Base-by-base conservation (phyloP, 768 basidiomycete genomes). In the Leccinum incarnatum region DNA sequence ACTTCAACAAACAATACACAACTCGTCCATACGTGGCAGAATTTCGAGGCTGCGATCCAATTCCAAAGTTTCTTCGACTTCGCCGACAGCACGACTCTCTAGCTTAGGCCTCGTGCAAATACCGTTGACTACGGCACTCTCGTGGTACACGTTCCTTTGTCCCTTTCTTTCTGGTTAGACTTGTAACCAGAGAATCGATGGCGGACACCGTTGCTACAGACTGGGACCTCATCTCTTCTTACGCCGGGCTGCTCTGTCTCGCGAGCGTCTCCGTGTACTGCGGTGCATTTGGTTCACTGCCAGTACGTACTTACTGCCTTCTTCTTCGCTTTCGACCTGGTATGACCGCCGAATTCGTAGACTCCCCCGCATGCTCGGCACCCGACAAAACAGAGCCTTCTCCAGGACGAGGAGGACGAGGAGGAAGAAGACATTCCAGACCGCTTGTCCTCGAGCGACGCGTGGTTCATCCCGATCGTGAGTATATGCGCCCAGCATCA, bases 401-500 rank as follows among this genome's bases (percentile, higher is more conserved):
- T 69, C 19, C 74, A 77, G 1, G 77, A 78, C 2, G 81, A 81
- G 8, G 84, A 80, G 1, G 79, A 81, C 0, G 80, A 81, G 1
- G 61, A 65, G 17, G 79, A 86, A 5, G 81, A 89, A 48, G 83
- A 84, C 10, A 62, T 78, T n/a, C 65, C 76, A 2, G 85, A 86
- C 53, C 79, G 83, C 27, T 68, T 92, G 73, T 84, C 89, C 2
- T 79, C 86, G 4, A 74, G 71, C 32, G 89, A 92, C 57, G 90
- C 88, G 21, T 89, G 85, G 83, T 65, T 89, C 25, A 89, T 92
- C 63, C 90, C 90, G 21, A 75, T 92, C 40, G 88, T 91, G 63
- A 68, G 88, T 77, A 17, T 14, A 36, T 45, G 40, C 55, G 55
- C 17, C 29, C 48, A 5, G 6, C 2, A 6, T 30, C n/a, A 47